Evolutionary conservation across 768 basidiomycete genomes (phyloP).

Genomic region (Tephrocybe sp.): DNA sequence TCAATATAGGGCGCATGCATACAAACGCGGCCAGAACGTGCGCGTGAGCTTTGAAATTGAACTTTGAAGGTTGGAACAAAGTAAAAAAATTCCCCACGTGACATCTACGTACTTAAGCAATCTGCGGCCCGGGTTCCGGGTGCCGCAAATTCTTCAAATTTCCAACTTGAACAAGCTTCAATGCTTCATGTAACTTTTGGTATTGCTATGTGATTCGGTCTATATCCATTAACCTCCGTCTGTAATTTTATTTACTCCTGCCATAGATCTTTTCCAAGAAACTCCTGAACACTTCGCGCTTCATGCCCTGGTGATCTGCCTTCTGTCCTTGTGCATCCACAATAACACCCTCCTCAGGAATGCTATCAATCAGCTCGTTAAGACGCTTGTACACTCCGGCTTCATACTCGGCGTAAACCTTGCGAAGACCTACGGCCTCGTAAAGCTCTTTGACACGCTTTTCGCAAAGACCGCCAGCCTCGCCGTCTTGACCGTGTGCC

Average conservation of each 20-base stretch:
- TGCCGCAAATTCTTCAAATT: too few relatives aligned
- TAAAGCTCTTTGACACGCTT: conserved; percentile 56
- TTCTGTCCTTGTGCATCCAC: conserved; percentile 28
- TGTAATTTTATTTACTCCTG: conserved; percentile 47
- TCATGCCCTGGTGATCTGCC: conserved; percentile 35
- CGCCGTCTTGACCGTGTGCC: conserved; percentile 21
- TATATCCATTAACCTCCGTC: not conserved
- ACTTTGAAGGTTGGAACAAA: not conserved
- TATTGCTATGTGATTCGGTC: not conserved
- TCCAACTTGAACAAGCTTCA: too few relatives aligned
- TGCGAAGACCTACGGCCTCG: conserved; percentile 62
- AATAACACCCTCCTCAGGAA: conserved; percentile 53
- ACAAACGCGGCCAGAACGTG: not conserved
- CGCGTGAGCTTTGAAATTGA: not conserved
- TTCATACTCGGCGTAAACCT: conserved; percentile 77
- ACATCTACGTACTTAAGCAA: too few relatives aligned
- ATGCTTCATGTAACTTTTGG: too few relatives aligned
- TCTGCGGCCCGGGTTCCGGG: too few relatives aligned
- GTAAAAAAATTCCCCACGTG: too few relatives aligned
- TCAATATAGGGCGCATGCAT: conserved; percentile 1
- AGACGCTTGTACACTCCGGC: conserved; percentile 65
- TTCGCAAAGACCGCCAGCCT: conserved; percentile 50
- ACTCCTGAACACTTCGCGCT: conserved; percentile 70
- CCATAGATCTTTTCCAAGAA: conserved; percentile 88
- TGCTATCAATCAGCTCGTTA: conserved; percentile 63